Evolutionary conservation across 2,329 filamentous ascomycete genomes (phyloP), one percentile per base, ranked within the genome.

Genomic region (Neopestalotiopsis sp.): DNA sequence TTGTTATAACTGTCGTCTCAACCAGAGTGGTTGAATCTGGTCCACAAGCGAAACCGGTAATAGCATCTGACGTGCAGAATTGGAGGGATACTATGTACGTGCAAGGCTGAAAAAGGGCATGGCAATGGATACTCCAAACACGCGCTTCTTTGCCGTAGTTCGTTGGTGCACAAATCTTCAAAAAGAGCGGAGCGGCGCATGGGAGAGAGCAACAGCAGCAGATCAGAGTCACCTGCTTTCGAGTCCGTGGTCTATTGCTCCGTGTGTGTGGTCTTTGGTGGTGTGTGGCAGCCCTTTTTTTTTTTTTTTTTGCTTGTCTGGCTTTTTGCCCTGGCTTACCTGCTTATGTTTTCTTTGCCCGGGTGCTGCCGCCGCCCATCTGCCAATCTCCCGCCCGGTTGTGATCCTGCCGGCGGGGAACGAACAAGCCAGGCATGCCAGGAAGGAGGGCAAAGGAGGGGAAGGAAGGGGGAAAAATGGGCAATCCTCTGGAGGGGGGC

Each of bases 21-120:
- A 28, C n/a, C 45, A 52, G 45, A 52, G 45, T 20, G 45, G 45
- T 65, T 40, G 34, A 60, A 52, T 2, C 34, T 20, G 45, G 45
- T 65, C 62, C 62, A 60, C 65, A 5, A 52, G 30, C 24, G 24
- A 45, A 34, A 14, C 65, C 40, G 65, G 28, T 58, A 38, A 24
- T 69, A 66, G 68, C 71, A 69, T 72, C 70, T 78, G 76, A 78
- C 75, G 74, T 77, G 76, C 76, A 78, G 71, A 71, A 58, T 71
- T 64, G 69, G n/a, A 70, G 73, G 74, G 72, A 73, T 3, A 28
- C 24, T 28, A 28, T 28, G 24, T 28, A 28, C 74, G 73, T 75
- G 73, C 76, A 76, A 77, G 76, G 76, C 75, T 78, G 75, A 76
- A 77, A 75, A 70, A 67, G 73, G 74, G 72, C 75, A 65, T 68